Evolutionary conservation across 768 basidiomycete species (phyloP).

Genomic region (Termitomyces sp.): DNA sequence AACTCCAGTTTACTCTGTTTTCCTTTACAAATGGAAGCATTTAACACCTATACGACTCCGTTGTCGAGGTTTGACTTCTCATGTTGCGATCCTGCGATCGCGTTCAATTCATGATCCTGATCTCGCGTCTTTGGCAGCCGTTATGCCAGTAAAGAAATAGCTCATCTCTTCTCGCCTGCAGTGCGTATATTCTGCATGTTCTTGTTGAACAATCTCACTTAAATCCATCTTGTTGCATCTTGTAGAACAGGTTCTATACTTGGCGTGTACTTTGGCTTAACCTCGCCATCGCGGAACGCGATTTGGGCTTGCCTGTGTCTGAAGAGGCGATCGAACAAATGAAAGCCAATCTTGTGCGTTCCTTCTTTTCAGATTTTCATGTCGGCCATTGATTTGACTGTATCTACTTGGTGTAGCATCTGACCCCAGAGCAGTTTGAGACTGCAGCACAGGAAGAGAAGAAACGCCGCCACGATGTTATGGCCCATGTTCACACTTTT

Average conservation of each 20-base stretch:
- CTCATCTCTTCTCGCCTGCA: slow-evolving; percentile 90
- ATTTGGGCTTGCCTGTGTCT: slow-evolving; percentile 86
- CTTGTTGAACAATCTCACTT: neutral
- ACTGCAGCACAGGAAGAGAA: slow-evolving; percentile 94
- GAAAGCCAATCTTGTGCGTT: slow-evolving; percentile 81
- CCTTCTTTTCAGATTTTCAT: neutral
- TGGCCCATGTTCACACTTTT: slow-evolving; percentile 99
- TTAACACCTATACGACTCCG: slow-evolving; percentile 77
- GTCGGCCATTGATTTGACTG: neutral
- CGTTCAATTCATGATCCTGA: slow-evolving; percentile 7
- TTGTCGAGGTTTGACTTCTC: slow-evolving; percentile 58
- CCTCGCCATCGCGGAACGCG: slow-evolving; percentile 94
- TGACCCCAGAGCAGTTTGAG: slow-evolving; percentile 88
- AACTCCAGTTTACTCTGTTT: neutral
- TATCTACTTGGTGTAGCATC: slow-evolving; percentile 39
- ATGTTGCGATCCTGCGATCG: neutral
- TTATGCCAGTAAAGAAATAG: slow-evolving; percentile 99
- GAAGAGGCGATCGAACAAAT: slow-evolving; percentile 94
- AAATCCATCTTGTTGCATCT: neutral
- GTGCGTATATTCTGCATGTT: slow-evolving; percentile 41
- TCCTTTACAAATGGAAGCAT: slow-evolving; percentile 44
- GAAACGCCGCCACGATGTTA: slow-evolving; percentile 96
- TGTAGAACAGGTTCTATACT: slow-evolving; percentile 88
- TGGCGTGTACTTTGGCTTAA: slow-evolving; percentile 97
- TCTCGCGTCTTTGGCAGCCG: slow-evolving; percentile 51